Percentiles rank a stretch among this genome's conserved stretches.
These are phyloP conservation scores for Kodamaea neixiangensis DNA, from an alignment of 805 yeast genomes.

Conservation along the genomic window DNA sequence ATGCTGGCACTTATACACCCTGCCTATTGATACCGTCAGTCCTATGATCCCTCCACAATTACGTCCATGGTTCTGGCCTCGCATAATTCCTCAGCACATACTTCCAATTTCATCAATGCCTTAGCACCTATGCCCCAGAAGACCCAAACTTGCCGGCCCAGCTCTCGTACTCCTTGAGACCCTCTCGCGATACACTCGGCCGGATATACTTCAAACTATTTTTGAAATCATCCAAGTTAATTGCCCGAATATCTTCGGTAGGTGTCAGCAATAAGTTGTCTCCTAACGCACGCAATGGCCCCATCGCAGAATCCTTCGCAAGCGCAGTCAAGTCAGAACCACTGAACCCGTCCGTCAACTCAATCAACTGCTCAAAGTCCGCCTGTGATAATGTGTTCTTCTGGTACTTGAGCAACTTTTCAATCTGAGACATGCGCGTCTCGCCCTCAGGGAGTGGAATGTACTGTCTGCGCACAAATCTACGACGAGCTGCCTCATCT, in stretches of 20 bases:
- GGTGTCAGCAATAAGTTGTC: constrained; percentile 72
- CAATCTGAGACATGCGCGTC: constrained; percentile 72
- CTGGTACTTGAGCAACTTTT: constrained; percentile 67
- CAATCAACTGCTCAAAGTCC: constrained; percentile 62
- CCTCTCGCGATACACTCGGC: constrained; percentile 86
- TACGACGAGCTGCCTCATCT: constrained; percentile 94
- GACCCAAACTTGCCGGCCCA: constrained; percentile 91
- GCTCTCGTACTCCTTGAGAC: constrained; percentile 74
- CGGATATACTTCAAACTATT: constrained; percentile 76
- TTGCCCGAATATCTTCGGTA: constrained; percentile 76
- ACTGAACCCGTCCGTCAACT: constrained; percentile 79
- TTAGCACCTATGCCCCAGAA: constrained; percentile 63
- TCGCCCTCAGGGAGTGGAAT: constrained; percentile 91
- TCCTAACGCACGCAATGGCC: constrained; percentile 88
- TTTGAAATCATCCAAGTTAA: constrained; percentile 70
- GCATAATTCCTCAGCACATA: not conserved
- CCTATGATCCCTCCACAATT: no score
- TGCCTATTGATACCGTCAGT: no score
- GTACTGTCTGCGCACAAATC: constrained; percentile 89
- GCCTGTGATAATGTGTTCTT: constrained; percentile 64
- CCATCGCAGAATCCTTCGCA: constrained; percentile 98
- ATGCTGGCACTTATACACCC: not conserved
- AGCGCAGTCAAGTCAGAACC: constrained; percentile 92
- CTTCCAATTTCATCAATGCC: no score
- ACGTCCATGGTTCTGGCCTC: not conserved